Conservation (phyloP, 2,329 filamentous ascomycete genomes). For the Verticillium longisporum region DNA sequence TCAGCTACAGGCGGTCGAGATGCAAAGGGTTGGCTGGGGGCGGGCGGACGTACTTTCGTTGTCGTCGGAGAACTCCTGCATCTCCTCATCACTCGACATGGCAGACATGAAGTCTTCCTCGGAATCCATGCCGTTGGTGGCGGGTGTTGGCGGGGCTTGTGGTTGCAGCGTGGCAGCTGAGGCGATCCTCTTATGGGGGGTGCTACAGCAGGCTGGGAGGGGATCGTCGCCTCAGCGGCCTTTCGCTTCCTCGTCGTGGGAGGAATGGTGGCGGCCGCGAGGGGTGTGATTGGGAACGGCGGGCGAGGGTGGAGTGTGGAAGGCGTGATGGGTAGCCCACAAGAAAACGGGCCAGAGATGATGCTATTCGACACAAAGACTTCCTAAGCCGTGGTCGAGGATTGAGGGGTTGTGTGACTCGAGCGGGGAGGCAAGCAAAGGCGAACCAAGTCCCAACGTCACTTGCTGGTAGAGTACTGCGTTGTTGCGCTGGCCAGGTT, state of each 20-base stretch:
- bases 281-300: neutral
- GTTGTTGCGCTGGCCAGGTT: too few relatives aligned
- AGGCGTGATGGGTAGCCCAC: neutral
- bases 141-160: conserved; percentile 50
- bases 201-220: conserved; percentile 34
- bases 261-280: conserved; percentile 46
- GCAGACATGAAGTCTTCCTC: conserved; percentile 91
- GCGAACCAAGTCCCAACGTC: neutral
- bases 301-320: neutral
- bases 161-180: conserved; percentile 34
- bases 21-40: conserved; percentile 4
- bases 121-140: conserved; percentile 76
- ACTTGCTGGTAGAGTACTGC: neutral
- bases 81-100: conserved; percentile 69
- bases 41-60: conserved; percentile 24
- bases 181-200: conserved; percentile 47
- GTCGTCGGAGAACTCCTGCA: conserved; percentile 73
- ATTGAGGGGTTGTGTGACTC: neutral
- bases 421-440: neutral
- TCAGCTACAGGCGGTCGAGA: neutral
- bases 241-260: conserved; percentile 54
- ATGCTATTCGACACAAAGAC: neutral
- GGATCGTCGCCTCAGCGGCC: conserved; percentile 58
- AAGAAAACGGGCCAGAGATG: neutral
- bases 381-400: neutral